phyloP scores from a whole-genome alignment of 768 basidiomycete species.

The Suillus fuscotomentosus region DNA sequence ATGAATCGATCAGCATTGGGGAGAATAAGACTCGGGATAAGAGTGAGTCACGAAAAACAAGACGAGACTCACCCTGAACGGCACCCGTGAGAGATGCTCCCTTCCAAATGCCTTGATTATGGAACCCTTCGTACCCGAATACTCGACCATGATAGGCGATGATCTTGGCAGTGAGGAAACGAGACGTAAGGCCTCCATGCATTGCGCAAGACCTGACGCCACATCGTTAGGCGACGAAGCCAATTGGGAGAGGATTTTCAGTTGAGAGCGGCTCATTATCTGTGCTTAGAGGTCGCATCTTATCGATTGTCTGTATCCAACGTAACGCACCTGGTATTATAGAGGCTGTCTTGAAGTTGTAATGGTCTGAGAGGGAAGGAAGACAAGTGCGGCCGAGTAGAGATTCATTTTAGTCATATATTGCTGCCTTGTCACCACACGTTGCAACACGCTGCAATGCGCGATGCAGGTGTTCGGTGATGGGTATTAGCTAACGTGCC shows the following conservation, averaged over 20 bases:
- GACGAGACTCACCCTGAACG: conserved; percentile 26
- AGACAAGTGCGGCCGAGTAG: not conserved
- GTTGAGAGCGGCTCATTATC: conserved; percentile 25
- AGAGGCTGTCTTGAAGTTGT: not conserved
- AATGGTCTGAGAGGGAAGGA: not conserved
- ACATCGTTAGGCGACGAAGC: conserved; percentile 32
- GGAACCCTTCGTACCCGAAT: conserved; percentile 15
- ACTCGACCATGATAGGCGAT: conserved; percentile 27
- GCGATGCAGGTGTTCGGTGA: not conserved
- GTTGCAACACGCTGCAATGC: not conserved
- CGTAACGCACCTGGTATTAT: not conserved
- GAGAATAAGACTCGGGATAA: not conserved
- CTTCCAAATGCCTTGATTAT: conserved; percentile 28
- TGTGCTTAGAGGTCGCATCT: not conserved
- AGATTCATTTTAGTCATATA: not conserved
- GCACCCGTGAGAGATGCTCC: conserved; percentile 29
- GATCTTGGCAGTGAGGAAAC: conserved; percentile 27
- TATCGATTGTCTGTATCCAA: not conserved
- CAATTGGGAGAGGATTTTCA: conserved; percentile 29
- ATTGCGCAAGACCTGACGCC: conserved; percentile 31
- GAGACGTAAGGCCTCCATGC: conserved; percentile 32
- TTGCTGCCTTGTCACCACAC: not conserved
- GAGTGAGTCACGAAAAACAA: not conserved
- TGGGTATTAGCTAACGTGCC: not conserved
- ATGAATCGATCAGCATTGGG: not conserved